phyloP scores from a whole-genome alignment of 1,284 basidiomycete genomes.

The Omphalotus olearius region DNA sequence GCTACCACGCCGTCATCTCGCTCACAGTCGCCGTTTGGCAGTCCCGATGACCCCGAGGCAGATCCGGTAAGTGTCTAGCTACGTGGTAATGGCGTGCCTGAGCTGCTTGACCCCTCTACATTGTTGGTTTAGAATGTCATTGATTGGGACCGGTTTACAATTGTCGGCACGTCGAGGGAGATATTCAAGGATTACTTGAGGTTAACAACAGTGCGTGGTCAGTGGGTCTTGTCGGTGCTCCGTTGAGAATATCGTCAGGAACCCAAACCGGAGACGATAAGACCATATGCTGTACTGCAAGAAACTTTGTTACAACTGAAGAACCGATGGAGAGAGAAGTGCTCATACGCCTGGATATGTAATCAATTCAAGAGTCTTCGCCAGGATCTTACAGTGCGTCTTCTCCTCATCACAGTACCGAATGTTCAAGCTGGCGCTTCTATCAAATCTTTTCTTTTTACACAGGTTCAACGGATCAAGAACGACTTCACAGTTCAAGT shows the following conservation, averaged over 20 bases:
- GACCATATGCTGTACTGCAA: constrained; percentile 83
- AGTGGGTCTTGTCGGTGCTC: constrained; percentile 10
- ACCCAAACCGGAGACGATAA: constrained; percentile 92
- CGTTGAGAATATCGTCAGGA: constrained; percentile 47
- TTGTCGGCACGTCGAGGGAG: constrained; percentile 86
- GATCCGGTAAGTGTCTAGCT: constrained; percentile 52
- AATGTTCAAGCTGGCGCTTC: constrained; percentile 14
- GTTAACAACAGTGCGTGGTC: constrained; percentile 75
- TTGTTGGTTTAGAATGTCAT: constrained; percentile 73
- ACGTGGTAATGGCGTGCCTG: constrained; percentile 10
- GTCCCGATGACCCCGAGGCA: constrained; percentile 61
- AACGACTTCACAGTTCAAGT: constrained; percentile 98
- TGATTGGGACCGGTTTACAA: constrained; percentile 95
- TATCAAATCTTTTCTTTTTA: constrained; percentile 10
- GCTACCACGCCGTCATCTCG: constrained; percentile 37
- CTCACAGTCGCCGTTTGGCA: constrained; percentile 40
- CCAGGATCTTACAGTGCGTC: constrained; percentile 92
- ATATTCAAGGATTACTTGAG: constrained; percentile 96
- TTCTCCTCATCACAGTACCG: constrained; percentile 8
- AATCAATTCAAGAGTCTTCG: constrained; percentile 98
- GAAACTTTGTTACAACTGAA: constrained; percentile 88
- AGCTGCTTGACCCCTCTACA: background rate
- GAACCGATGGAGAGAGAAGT: constrained; percentile 82
- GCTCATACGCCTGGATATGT: constrained; percentile 90
- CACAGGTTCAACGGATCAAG: constrained; percentile 97